Evolutionary conservation across 2,329 filamentous ascomycete genomes (phyloP).

Genomic region (Botrytis medusae): DNA sequence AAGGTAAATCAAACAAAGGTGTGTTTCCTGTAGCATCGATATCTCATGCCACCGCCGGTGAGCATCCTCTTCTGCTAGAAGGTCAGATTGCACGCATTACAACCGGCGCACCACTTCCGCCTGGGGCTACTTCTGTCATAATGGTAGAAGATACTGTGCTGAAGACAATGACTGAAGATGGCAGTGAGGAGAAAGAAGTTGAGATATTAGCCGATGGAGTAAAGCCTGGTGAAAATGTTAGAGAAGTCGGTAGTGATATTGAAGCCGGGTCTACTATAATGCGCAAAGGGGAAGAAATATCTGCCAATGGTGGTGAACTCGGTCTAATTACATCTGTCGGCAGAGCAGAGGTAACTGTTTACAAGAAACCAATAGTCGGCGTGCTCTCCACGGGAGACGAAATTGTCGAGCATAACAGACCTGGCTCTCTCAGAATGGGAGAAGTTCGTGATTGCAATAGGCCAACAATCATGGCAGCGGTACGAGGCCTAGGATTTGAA

Average conservation of each 20-base stretch:
- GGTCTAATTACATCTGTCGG: constrained; percentile 87
- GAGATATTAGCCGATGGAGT: constrained; percentile 81
- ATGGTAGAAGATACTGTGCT: constrained; percentile 95
- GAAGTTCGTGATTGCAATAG: constrained; percentile 94
- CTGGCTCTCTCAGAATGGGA: constrained; percentile 65
- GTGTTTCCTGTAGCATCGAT: constrained; percentile 83
- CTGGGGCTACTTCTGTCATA: constrained; percentile 84
- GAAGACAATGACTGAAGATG: constrained; percentile 72
- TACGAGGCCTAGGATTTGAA: constrained; percentile 71
- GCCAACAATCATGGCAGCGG: constrained; percentile 79
- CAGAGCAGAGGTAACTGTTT: constrained; percentile 67
- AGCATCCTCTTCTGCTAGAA: constrained; percentile 61
- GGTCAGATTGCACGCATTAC: constrained; percentile 89
- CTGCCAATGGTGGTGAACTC: constrained; percentile 84
- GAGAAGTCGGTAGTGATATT: constrained; percentile 89
- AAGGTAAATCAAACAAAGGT: constrained; percentile 65
- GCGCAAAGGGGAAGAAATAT: constrained; percentile 76
- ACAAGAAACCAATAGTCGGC: constrained; percentile 74
- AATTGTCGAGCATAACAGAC: constrained; percentile 72
- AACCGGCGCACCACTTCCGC: constrained; percentile 87
- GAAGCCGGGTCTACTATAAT: constrained; percentile 68
- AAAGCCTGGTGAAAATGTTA: constrained; percentile 78
- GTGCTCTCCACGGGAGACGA: constrained; percentile 95
- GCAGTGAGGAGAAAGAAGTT: constrained; percentile 80
- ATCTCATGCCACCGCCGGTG: constrained; percentile 78